A percentile compares a stretch with the other conserved stretches of the same genome.
Conservation (phyloP, 2,329 filamentous ascomycete genomes). For the Ophiostoma populinum region DNA sequence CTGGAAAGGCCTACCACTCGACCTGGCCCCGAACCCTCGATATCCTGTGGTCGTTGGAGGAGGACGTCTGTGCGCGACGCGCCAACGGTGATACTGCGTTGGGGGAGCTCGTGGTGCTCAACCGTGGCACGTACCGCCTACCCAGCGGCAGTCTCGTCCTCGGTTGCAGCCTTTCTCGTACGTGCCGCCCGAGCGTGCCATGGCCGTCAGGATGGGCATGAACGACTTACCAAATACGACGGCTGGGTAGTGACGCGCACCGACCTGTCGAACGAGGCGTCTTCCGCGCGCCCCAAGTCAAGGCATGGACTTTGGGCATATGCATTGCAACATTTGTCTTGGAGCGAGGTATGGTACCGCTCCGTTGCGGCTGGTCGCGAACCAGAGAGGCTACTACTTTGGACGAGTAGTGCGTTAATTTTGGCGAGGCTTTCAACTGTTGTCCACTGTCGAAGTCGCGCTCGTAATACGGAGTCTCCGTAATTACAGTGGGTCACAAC, state of each 20-base stretch:
- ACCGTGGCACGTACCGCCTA: slow-evolving; percentile 15
- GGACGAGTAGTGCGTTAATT: slow-evolving; percentile 20
- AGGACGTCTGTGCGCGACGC: slow-evolving; percentile 9
- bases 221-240: slow-evolving; percentile 26
- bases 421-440: no score
- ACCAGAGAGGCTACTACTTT: slow-evolving; percentile 17
- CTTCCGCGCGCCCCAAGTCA: slow-evolving; percentile 19
- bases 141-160: slow-evolving; percentile 16
- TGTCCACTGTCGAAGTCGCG: no score
- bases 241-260: slow-evolving; percentile 18
- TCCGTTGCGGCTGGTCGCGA: slow-evolving; percentile 16
- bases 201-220: slow-evolving; percentile 24
- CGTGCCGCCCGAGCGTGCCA: slow-evolving; percentile 21
- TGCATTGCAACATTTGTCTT: slow-evolving; percentile 24
- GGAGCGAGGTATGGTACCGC: slow-evolving; percentile 5
- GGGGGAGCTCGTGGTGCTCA: slow-evolving; percentile 24
- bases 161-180: slow-evolving; percentile 30
- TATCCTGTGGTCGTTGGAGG: slow-evolving; percentile 18
- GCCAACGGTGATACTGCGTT: slow-evolving; percentile 8
- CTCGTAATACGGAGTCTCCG: no score
- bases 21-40: slow-evolving; percentile 18
- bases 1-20: slow-evolving; percentile 33
- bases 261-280: slow-evolving; percentile 20
- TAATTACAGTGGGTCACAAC: no score
- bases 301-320: slow-evolving; percentile 31